Base-by-base conservation (phyloP, 2,329 filamentous ascomycete genomes). In the Cladorrhinum sp. region DNA sequence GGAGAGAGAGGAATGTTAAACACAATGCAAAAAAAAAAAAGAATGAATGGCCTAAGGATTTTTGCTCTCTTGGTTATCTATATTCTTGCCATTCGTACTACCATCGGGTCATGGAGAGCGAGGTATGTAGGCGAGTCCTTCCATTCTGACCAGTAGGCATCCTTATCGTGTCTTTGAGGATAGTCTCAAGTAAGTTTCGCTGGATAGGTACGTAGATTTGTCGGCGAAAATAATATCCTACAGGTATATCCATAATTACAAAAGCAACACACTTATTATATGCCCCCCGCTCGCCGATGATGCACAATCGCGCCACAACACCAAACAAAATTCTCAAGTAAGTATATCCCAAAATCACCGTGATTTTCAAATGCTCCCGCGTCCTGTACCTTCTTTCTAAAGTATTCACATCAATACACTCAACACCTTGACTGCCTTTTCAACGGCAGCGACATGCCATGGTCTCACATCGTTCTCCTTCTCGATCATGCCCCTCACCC, bases 401-500 rank as follows among this genome's bases (percentile, higher is more conserved):
- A 30, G 23, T 20, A 39, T 42, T 62, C 76, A 91, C 80, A 88
- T 82, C 68, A 87, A 74, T 69, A 84, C 77, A 72, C 86, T 85
- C 70, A 94, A 73, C 20, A 82, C 87, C 71, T 84, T 79, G 3
- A 86, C 86, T 1, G 84, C 88, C 74, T 88, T 88, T 73, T 89
- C 82, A 2, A 86, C 89, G 18, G 84, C 87, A 12, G 86, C 87
- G 62, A 94, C 77, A 78, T 94, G 91, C 88, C 90, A 91, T 18
- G 91, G 91, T 68, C 89, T 77, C n/a, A 86, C 80, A 69, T 87
- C 85, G 54, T 76, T 80, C 58, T 85, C 78, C 62, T 80, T 74
- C 68, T 85, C 81, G 69, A 86, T 77, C 68, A 87, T 77, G 0
- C 86, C 89, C 62, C 88, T 83, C 21, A 86, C 83, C 64, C 86